Conservation (phyloP, 164 flowering plant species). For the Paratinospora sagittata region DNA sequence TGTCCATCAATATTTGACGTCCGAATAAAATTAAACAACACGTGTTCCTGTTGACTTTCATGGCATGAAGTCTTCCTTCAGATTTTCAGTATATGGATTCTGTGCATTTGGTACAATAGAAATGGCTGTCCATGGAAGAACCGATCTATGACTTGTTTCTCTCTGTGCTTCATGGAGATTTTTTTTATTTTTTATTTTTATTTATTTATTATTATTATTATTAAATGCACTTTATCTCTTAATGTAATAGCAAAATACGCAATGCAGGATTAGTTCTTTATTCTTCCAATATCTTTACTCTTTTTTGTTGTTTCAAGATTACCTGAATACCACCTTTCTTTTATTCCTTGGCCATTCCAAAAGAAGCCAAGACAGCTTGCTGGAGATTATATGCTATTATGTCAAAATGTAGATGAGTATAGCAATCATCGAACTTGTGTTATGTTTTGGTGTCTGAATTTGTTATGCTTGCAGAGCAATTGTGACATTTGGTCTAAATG, state of each 20-base stretch:
- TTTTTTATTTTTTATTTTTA: no score
- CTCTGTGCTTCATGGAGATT: neutral
- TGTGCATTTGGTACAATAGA: neutral
- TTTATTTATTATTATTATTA: no score
- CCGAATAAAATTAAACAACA: no score
- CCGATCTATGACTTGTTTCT: neutral
- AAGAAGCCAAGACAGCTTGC: no score
- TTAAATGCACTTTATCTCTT: neutral
- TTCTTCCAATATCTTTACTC: neutral
- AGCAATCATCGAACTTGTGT: neutral
- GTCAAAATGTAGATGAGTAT: neutral
- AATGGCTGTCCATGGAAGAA: neutral
- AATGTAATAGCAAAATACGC: neutral
- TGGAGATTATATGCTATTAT: neutral
- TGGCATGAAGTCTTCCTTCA: neutral
- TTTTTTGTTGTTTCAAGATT: neutral
- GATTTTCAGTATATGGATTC: neutral
- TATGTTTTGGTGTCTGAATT: conserved; percentile 4
- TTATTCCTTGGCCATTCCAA: neutral
- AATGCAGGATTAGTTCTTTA: neutral
- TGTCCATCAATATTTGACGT: neutral
- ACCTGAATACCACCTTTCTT: neutral
- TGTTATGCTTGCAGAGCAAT: conserved; percentile 47
- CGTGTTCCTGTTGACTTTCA: neutral
- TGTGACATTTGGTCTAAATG: conserved; percentile 87